Evolutionary conservation across 1,284 basidiomycete species (phyloP), one percentile per base, ranked within the genome.

Genomic region (Anthracocystis walkeri): DNA sequence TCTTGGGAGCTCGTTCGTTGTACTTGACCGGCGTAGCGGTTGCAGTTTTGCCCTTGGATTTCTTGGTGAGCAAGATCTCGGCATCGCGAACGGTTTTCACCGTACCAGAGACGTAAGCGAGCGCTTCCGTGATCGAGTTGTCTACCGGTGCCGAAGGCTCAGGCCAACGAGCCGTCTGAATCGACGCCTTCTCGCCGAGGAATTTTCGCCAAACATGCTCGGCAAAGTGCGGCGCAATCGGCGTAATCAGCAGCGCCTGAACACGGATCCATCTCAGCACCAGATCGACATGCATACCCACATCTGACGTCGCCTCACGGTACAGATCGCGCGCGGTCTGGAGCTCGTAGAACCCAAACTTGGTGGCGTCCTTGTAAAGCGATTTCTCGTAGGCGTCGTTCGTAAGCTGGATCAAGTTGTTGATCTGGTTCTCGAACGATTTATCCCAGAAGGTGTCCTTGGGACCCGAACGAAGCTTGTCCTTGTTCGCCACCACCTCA

Each of bases 251-350:
- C 60, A 98, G 88, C 10, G 92, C 90, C 51, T 93, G 91, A 77
- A 88, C 87, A 51, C 91, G 90, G 84, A 99, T 92, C 92, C 93
- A 99, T 87, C 91, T 89, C 74, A 90, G 86, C 56, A 90, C 86
- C 58, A 90, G 87, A 70, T 95, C 84, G 58, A 86, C 88, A 86
- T 99, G 96, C 95, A 98, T 97, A 33, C 94, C 93, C 59, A 92
- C 78, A 52, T 87, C 89, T 57, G 93, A 91, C 14, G 90, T 89
- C 58, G 97, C 93, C 84, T 96, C 92, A 65, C 95, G 93, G 87
- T 99, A 99, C 91, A 95, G 94, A 86, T 99, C 96, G 55, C 97
- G 92, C 2, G 91, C 89, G 46, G 90, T 92, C 86, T 97, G 94
- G 77, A 97, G 90, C 85, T 98, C 95, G 88, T 96, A 99, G 87